Base-by-base conservation (phyloP, 352 stramenopile species). In the Phytopythium delawarense region DNA sequence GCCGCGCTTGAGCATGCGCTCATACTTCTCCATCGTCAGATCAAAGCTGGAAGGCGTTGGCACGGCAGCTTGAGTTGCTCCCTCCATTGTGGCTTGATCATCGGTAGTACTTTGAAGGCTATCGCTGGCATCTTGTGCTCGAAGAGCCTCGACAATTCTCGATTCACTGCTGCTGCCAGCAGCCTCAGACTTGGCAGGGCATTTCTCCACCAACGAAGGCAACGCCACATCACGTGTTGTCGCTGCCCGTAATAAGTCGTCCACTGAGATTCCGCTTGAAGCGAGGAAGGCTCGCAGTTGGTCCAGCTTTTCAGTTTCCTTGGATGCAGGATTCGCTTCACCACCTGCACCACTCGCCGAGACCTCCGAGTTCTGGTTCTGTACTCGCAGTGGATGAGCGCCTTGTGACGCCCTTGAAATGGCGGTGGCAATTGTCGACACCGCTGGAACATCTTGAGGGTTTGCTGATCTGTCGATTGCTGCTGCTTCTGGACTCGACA, bases 231-330 rank as follows among this genome's bases (percentile, higher is more conserved):
- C 37, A 7, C 37, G 37, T 28, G n/a, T 88, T 28, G 77, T 87
- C 21, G 81, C 81, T 12, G 76, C 83, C 37, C 78, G 81, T 45
- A 91, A 69, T 23, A 94, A 64, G 63, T 92, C 81, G 39, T 92
- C 81, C 46, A 92, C 72, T 0, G 83, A 91, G 34, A 94, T 74
- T 0, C 78, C 79, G 55, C 76, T 91, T 4, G 70, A 69, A 9
- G 69, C 62, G 21, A 92, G 62, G 44, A 92, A 89, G 23, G 81
- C 74, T 37, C 80, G 81, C 25, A 91, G 67, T 35, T 84, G 77
- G 49, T 88, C 74, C 18, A 91, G 64, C 28, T 83, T 80, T 57
- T 77, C 64, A 5, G 48, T 12, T 5, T 59, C 53, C 23, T 2
- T 45, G 32, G 6, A 55, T 57, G 20, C 42, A 45, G 28, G 6